Conservation (phyloP, 1,139 yeast species). For the Scheffersomyces stambukii region DNA sequence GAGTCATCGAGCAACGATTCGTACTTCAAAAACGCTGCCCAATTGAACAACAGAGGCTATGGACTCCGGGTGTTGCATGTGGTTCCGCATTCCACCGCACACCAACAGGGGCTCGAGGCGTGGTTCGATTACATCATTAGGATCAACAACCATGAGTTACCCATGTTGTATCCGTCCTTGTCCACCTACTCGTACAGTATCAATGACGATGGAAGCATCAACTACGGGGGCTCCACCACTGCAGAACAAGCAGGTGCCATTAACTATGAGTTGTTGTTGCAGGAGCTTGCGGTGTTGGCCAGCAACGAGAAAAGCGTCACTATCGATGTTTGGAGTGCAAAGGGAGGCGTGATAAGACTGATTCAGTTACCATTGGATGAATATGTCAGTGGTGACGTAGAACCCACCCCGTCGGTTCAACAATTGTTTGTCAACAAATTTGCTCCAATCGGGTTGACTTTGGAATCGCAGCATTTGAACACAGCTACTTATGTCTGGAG, state of each 20-base stretch:
- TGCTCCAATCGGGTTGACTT: slow-evolving; percentile 53
- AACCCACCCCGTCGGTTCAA: slow-evolving; percentile 7
- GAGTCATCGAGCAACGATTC: slow-evolving; percentile 35
- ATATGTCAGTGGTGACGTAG: slow-evolving; percentile 7
- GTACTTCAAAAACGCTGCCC: slow-evolving; percentile 47
- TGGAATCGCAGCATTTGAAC: slow-evolving; percentile 74
- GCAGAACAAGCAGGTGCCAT: slow-evolving; percentile 37
- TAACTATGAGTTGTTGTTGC: slow-evolving; percentile 28
- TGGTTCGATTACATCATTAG: slow-evolving; percentile 85
- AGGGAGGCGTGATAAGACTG: slow-evolving; percentile 69
- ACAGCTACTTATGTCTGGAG: slow-evolving; percentile 89
- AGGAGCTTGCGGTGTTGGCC: slow-evolving; percentile 34
- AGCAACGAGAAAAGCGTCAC: slow-evolving; percentile 36
- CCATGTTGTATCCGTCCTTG: slow-evolving; percentile 40
- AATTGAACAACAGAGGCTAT: slow-evolving; percentile 39
- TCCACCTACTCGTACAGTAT: slow-evolving; percentile 30
- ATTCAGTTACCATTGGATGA: slow-evolving; percentile 42
- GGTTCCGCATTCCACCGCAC: slow-evolving; percentile 38
- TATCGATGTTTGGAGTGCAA: slow-evolving; percentile 81
- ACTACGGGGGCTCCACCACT: slow-evolving; percentile 33
- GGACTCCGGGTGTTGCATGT: slow-evolving; percentile 41
- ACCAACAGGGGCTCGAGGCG: slow-evolving; percentile 54
- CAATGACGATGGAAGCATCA: slow-evolving; percentile 42
- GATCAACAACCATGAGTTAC: slow-evolving; percentile 71
- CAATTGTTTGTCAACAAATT: slow-evolving; percentile 21